Percentiles rank a stretch among this genome's conserved stretches.
These are phyloP conservation scores for Plasmodium inui DNA, from an alignment of 169 alveolate genomes.

Conservation along the genomic window DNA sequence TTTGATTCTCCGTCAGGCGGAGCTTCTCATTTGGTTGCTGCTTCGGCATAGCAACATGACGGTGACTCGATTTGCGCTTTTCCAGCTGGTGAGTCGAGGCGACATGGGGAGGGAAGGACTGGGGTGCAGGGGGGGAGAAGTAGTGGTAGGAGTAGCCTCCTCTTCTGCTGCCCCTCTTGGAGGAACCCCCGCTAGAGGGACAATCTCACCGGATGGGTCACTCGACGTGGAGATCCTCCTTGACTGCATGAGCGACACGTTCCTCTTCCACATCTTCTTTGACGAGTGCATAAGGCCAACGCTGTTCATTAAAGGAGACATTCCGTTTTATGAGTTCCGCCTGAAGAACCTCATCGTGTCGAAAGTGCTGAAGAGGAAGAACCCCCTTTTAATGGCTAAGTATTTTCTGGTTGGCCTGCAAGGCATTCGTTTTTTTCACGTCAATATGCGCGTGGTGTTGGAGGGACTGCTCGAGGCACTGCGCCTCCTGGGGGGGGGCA, in stretches of 20 bases:
- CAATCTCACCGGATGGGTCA: neutral
- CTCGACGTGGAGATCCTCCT: slow-evolving; percentile 26
- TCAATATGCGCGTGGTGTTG: slow-evolving; percentile 18
- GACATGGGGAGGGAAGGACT: neutral
- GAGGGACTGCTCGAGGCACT: slow-evolving; percentile 18
- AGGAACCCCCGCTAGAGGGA: neutral
- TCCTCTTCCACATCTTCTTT: slow-evolving; percentile 66
- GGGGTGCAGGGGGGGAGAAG: neutral
- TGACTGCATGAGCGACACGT: slow-evolving; percentile 53
- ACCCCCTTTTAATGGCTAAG: neutral
- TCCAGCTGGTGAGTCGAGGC: neutral
- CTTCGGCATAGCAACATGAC: slow-evolving; percentile 37
- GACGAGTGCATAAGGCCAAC: slow-evolving; percentile 61
- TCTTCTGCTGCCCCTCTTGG: neutral
- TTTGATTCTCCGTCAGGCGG: slow-evolving; percentile 7
- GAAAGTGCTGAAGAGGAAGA: slow-evolving; percentile 43
- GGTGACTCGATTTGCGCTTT: slow-evolving; percentile 41
- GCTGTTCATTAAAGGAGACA: slow-evolving; percentile 52
- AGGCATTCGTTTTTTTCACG: neutral
- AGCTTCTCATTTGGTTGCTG: slow-evolving; percentile 26
- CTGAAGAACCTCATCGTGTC: slow-evolving; percentile 22
- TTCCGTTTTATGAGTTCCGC: slow-evolving; percentile 19
- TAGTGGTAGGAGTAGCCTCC: neutral
- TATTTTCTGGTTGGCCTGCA: neutral
- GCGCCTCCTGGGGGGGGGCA: neutral